Percentiles rank a stretch among this genome's conserved stretches.
Conservation (phyloP, 371 early-diverging fungal genomes). For the Lichtheimia hyalospora region DNA sequence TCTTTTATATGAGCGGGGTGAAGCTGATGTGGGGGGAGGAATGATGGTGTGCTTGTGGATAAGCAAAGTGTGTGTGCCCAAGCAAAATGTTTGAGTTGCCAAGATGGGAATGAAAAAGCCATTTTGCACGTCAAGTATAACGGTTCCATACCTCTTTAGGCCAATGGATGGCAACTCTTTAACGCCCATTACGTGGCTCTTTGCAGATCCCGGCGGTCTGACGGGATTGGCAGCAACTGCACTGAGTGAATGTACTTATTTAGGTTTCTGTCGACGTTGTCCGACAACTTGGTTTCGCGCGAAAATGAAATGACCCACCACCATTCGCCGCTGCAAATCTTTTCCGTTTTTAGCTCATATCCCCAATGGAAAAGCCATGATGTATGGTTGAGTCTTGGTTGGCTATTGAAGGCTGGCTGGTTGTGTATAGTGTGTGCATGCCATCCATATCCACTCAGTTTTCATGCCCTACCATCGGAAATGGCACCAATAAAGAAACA, state of each 20-base stretch:
- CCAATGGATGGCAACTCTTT: no score
- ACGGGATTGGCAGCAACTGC: constrained; percentile 5
- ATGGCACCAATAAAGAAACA: constrained; percentile 10
- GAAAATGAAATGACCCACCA: constrained; percentile 8
- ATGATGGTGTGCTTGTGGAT: no score
- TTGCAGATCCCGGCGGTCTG: constrained; percentile 7
- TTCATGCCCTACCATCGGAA: constrained; percentile 1
- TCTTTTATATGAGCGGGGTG: no score
- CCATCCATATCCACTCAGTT: no score
- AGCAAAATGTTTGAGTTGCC: background rate
- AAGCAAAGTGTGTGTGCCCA: background rate
- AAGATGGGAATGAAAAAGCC: background rate
- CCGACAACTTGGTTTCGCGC: constrained; percentile 10
- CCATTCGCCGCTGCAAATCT: constrained; percentile 17
- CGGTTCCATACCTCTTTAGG: background rate
- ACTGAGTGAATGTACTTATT: background rate
- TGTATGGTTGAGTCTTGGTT: no score
- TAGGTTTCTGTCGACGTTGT: constrained; percentile 6
- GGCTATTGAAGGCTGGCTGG: no score
- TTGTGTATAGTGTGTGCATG: no score
- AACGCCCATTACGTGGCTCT: no score
- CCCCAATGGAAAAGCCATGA: no score
- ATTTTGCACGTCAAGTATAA: background rate
- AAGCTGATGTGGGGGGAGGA: no score
- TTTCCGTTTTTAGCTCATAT: background rate